These are phyloP conservation scores for Aspergillus intermedius DNA, from an alignment of 2,329 filamentous ascomycete genomes.

Conservation along the genomic window DNA sequence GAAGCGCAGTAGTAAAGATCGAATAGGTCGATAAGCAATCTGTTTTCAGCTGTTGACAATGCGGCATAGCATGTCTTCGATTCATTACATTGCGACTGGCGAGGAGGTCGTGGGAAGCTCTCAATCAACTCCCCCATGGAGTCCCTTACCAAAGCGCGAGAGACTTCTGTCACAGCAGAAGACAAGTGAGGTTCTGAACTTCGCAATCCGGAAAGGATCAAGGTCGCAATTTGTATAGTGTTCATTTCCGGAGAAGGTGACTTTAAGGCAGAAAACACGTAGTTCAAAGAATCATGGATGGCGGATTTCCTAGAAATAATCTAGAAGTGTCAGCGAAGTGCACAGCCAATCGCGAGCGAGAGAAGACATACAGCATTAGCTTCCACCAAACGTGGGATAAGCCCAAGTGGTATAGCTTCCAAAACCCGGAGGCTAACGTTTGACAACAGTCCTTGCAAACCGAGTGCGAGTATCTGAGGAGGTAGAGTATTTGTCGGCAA, in stretches of 20 bases:
- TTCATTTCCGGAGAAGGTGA: slow-evolving; percentile 4
- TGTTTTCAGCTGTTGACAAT: slow-evolving; percentile 15
- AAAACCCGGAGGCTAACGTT: slow-evolving; percentile 16
- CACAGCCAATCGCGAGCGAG: background rate
- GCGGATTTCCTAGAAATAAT: slow-evolving; percentile 15
- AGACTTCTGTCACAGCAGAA: slow-evolving; percentile 7
- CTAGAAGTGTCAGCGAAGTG: slow-evolving; percentile 11
- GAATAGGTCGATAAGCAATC: slow-evolving; percentile 19
- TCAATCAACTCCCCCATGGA: slow-evolving; percentile 12
- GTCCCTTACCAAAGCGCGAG: slow-evolving; percentile 10
- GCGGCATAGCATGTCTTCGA: slow-evolving; percentile 14
- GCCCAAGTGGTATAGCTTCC: slow-evolving; percentile 15
- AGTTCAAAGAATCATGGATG: slow-evolving; percentile 16
- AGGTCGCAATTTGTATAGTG: slow-evolving; percentile 16
- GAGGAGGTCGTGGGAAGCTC: slow-evolving; percentile 15
- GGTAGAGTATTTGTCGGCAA: slow-evolving; percentile 18
- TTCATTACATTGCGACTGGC: slow-evolving; percentile 13
- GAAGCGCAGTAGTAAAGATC: slow-evolving; percentile 17
- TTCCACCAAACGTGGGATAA: slow-evolving; percentile 26
- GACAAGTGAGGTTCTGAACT: slow-evolving; percentile 6
- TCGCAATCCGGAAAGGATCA: slow-evolving; percentile 20
- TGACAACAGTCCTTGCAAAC: slow-evolving; percentile 20
- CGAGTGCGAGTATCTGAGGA: slow-evolving; percentile 19
- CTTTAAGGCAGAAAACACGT: slow-evolving; percentile 17
- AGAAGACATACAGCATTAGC: slow-evolving; percentile 32